Evolutionary conservation across 2,329 filamentous ascomycete genomes (phyloP).

Genomic region (Aspergillus japonicus): DNA sequence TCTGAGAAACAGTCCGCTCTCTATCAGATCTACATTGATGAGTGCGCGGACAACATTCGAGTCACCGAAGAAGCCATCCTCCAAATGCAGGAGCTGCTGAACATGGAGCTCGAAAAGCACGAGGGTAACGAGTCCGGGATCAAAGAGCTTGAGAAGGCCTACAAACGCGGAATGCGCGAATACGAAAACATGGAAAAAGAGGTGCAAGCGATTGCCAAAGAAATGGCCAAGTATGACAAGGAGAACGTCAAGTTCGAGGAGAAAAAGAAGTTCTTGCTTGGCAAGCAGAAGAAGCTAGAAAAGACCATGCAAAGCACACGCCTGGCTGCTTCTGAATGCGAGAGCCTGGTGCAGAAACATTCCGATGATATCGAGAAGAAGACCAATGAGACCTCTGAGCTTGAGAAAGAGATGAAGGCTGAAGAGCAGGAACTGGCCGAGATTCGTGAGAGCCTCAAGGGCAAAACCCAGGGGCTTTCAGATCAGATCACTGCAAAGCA

Average conservation of each 20-base stretch:
- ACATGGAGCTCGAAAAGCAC: constrained; percentile 87
- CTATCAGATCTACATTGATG: constrained; percentile 86
- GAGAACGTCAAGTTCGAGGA: constrained; percentile 97
- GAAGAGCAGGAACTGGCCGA: constrained; percentile 79
- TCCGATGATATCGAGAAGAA: constrained; percentile 74
- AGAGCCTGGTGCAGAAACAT: constrained; percentile 75
- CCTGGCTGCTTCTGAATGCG: constrained; percentile 70
- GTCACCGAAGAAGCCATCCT: constrained; percentile 86
- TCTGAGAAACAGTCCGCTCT: constrained; percentile 84
- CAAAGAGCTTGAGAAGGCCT: constrained; percentile 81
- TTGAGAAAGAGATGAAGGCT: constrained; percentile 72
- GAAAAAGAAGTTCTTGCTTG: constrained; percentile 88
- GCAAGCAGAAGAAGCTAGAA: constrained; percentile 92
- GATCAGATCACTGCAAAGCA: constrained; percentile 91
- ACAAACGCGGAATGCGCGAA: constrained; percentile 78
- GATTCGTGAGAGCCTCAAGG: constrained; percentile 87
- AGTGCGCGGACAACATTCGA: constrained; percentile 82
- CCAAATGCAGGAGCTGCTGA: constrained; percentile 85
- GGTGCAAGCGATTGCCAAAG: constrained; percentile 74
- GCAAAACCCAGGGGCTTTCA: constrained; percentile 92
- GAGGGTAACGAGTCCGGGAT: constrained; percentile 86
- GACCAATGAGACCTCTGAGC: constrained; percentile 67
- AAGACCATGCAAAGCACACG: constrained; percentile 79
- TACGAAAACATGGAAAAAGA: constrained; percentile 80
- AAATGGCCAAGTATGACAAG: constrained; percentile 91